Evolutionary conservation across 345 rosid species (phyloP), one percentile per base, ranked within the genome.

Genomic region (Linum trigynum): DNA sequence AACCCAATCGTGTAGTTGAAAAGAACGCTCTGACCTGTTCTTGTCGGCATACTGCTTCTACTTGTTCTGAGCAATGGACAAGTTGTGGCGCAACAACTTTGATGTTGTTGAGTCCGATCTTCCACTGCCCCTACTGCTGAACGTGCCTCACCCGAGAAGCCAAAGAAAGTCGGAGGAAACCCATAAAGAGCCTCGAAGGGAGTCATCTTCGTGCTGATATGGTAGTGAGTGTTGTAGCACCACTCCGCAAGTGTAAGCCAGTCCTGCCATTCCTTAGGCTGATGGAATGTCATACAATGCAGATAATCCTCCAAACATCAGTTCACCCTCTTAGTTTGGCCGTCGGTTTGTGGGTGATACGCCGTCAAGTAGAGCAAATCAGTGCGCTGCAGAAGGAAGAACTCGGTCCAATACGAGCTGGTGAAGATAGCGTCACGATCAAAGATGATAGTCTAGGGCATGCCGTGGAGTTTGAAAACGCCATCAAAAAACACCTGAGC

Each of bases 301-400:
- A 63, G 42, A 11, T 63, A 40, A 2, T 16, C 3, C 17, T 63
- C 65, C n/a, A 63, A 23, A 16, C 65, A 63, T 43, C 11, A 11
- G 11, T 45, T 45, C 7, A 45, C 7, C 5, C 11, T 5, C 11
- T 45, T 45, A 5, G 53, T 5, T 11, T 45, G 53, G 53, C 53
- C 53, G 11, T 45, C 53, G 7, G 53, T 45, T 11, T 45, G 53
- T 6, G 65, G 55, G 23, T 63, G 65, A 35, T 63, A 63, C 7
- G 53, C 10, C 10, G 55, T 63, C 7, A 5, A 5, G 53, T 5
- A 11, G 53, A 5, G 53, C 11, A 45, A 11, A 5, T 45, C 11
- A 11, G 53, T 45, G 11, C 45, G 36, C 36, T 10, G 42, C 7
- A 7, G 36, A 4, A 0, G 7, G 37, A 8, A 1, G 6, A 40